A percentile compares a stretch with the other conserved stretches of the same genome.
Evolutionary conservation across 2,329 filamentous ascomycete genomes (phyloP).

Genomic region (Trichoderma cornu-damae): DNA sequence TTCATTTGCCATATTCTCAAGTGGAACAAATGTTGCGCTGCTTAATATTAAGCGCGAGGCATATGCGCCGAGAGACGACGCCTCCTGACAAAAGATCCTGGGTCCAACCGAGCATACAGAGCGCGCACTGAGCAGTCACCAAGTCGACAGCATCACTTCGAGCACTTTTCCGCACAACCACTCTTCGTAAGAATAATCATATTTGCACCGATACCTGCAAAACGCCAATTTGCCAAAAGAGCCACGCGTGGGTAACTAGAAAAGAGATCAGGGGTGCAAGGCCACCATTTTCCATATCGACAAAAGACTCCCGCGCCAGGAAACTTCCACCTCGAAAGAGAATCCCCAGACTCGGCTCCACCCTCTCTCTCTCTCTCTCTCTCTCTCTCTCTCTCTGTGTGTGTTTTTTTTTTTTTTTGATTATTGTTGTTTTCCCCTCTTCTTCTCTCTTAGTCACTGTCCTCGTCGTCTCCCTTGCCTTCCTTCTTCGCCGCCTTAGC

Average conservation of each 20-base stretch:
- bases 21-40: too few relatives aligned
- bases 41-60: background rate
- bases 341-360: slow-evolving; percentile 9
- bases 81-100: background rate
- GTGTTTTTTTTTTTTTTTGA: too few relatives aligned
- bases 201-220: slow-evolving; percentile 22
- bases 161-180: background rate
- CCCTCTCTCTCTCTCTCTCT: too few relatives aligned
- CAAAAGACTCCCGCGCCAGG: slow-evolving; percentile 17
- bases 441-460: slow-evolving; percentile 36
- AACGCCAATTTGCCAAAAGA: slow-evolving; percentile 24
- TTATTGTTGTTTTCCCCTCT: background rate
- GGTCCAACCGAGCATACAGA: too few relatives aligned
- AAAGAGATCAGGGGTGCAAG: slow-evolving; percentile 23
- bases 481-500: slow-evolving; percentile 53
- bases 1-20: background rate
- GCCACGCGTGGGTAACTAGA: slow-evolving; percentile 14
- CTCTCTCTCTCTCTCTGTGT: too few relatives aligned
- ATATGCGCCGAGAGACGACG: background rate
- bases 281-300: slow-evolving; percentile 22
- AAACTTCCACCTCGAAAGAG: slow-evolving; percentile 7
- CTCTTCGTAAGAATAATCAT: slow-evolving; percentile 2
- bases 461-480: slow-evolving; percentile 47
- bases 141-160: background rate
- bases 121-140: background rate